A percentile compares a stretch with the other conserved stretches of the same genome.
Evolutionary conservation across 805 yeast genomes (phyloP).

Genomic region (Komagataella populi): DNA sequence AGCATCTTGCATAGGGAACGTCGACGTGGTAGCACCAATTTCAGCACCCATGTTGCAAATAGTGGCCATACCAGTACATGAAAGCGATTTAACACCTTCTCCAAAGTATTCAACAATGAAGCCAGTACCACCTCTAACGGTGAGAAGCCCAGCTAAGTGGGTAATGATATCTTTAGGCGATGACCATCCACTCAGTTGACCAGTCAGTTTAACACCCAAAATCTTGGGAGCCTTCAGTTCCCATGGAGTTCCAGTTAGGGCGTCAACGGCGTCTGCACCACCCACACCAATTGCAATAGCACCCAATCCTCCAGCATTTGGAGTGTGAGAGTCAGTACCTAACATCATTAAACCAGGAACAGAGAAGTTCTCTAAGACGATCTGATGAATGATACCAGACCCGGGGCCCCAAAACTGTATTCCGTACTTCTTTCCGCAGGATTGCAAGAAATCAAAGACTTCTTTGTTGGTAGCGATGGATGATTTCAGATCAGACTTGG

Average conservation of each 20-base stretch:
- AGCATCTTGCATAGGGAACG: conserved; percentile 90
- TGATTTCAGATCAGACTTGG: conserved; percentile 68
- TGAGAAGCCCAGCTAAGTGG: conserved; percentile 84
- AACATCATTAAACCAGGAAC: conserved; percentile 95
- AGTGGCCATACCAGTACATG: conserved; percentile 98
- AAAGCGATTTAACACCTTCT: conserved; percentile 82
- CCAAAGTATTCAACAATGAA: conserved; percentile 93
- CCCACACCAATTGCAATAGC: conserved; percentile 98
- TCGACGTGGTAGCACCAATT: conserved; percentile 96
- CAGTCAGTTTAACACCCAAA: conserved; percentile 89
- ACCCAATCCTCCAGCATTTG: conserved; percentile 97
- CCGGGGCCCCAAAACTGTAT: conserved; percentile 99
- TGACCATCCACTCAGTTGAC: conserved; percentile 88
- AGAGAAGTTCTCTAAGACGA: conserved; percentile 90
- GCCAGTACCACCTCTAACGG: conserved; percentile 98
- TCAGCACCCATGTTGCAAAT: conserved; percentile 99
- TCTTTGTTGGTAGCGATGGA: conserved; percentile 87
- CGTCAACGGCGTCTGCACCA: conserved; percentile 99
- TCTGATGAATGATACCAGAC: conserved; percentile 96
- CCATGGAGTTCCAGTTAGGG: conserved; percentile 90
- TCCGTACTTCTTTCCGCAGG: conserved; percentile 90
- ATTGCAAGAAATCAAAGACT: conserved; percentile 81
- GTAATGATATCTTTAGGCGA: conserved; percentile 94
- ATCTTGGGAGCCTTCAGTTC: conserved; percentile 95
- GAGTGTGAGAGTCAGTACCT: conserved; percentile 97